Percentiles rank a stretch among this genome's conserved stretches.
These are phyloP conservation scores for Rhodotorula taiwanensis DNA, from an alignment of 768 basidiomycete genomes.

Conservation along the genomic window DNA sequence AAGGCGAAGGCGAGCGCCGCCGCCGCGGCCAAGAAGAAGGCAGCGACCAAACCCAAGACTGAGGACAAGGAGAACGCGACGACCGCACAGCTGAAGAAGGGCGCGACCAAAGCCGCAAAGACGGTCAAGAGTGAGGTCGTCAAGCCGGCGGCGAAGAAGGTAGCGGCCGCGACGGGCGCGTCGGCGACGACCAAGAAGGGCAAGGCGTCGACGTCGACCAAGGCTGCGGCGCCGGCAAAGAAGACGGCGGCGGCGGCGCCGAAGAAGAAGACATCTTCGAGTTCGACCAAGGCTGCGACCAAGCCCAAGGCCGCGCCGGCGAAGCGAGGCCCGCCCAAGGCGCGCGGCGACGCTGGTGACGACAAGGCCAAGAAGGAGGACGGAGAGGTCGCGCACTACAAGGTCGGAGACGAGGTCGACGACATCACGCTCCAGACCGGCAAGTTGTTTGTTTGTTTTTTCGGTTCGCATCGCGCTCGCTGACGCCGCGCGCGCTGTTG, in stretches of 20 bases:
- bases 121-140: not conserved
- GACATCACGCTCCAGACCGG: slow-evolving; percentile 73
- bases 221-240: too few species aligned
- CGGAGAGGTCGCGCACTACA: slow-evolving; percentile 46
- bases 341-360: not conserved
- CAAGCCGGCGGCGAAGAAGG: not conserved
- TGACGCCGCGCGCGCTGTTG: not conserved
- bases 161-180: not conserved
- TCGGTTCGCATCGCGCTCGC: slow-evolving; percentile 26
- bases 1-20: not conserved
- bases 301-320: slow-evolving; percentile 3
- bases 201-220: too few species aligned
- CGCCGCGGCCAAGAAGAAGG: slow-evolving; percentile 1
- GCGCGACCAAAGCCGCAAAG: not conserved
- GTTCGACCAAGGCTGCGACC: not conserved
- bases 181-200: not conserved
- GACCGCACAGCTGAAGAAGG: slow-evolving; percentile 1
- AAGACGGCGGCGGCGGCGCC: not conserved
- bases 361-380: slow-evolving; percentile 27
- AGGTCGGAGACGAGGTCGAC: slow-evolving; percentile 70
- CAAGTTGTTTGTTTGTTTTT: slow-evolving; percentile 61
- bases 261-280: slow-evolving; percentile 5
- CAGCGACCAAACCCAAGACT: not conserved
- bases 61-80: not conserved
- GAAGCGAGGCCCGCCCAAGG: not conserved